Evolutionary conservation across 805 yeast genomes (phyloP).

Genomic region (Danielia reshetovae): DNA sequence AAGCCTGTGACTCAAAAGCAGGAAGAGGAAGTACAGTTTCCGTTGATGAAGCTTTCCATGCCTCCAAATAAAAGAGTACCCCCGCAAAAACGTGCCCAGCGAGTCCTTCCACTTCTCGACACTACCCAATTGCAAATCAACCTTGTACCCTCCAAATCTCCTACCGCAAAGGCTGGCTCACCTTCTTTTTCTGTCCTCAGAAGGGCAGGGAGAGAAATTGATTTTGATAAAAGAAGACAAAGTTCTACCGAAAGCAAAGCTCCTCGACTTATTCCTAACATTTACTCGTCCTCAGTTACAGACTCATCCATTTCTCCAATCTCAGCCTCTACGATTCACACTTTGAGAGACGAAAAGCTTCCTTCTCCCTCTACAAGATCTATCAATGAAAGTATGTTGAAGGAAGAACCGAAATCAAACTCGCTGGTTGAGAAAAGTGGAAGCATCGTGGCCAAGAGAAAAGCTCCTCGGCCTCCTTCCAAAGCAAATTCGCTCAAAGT

Average conservation of each 20-base stretch:
- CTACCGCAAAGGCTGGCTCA: not conserved
- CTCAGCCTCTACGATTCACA: slow-evolving; percentile 31
- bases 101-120: not conserved
- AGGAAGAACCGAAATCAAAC: slow-evolving; percentile 1
- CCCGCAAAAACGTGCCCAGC: not conserved
- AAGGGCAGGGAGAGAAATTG: slow-evolving; percentile 66
- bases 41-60: slow-evolving; percentile 11
- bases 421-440: slow-evolving; percentile 11
- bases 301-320: slow-evolving; percentile 27
- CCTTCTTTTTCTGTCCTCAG: slow-evolving; percentile 63
- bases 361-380: not conserved
- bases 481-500: slow-evolving; percentile 13
- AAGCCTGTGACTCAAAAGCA: too few relatives aligned
- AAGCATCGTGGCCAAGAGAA: slow-evolving; percentile 61
- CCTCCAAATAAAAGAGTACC: slow-evolving; percentile 14
- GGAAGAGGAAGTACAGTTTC: not conserved
- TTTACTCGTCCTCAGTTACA: slow-evolving; percentile 16
- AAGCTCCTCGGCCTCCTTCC: slow-evolving; percentile 67
- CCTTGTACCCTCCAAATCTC: not conserved
- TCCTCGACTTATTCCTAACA: slow-evolving; percentile 29
- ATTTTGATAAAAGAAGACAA: slow-evolving; percentile 73
- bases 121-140: not conserved
- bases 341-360: slow-evolving; percentile 20
- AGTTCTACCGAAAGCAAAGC: slow-evolving; percentile 60
- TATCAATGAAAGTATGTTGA: not conserved